Conservation (phyloP, 306 rosid species). For the Malus fusca region DNA sequence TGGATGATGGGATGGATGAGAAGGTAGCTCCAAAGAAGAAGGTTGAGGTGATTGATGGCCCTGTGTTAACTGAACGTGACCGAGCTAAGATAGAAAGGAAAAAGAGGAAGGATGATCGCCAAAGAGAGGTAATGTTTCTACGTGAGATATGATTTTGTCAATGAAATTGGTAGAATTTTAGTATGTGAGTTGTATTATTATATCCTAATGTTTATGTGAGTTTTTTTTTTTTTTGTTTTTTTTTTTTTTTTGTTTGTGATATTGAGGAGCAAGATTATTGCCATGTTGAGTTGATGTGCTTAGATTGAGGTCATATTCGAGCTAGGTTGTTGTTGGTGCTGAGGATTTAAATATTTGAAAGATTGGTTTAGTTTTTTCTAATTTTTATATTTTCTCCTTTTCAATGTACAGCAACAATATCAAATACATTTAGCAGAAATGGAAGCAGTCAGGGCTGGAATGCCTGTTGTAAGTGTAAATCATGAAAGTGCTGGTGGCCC, state of each 20-base stretch:
- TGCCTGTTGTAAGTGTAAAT: conserved; percentile 75
- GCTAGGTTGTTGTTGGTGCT: conserved; percentile 3
- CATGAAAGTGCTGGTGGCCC: conserved; percentile 66
- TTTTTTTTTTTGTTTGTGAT: background rate
- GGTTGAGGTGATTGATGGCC: conserved; percentile 76
- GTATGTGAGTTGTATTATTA: background rate
- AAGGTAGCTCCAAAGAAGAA: conserved; percentile 70
- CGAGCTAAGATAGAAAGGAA: conserved; percentile 62
- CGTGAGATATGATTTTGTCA: background rate
- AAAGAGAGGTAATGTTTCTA: conserved; percentile 67
- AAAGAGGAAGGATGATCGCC: conserved; percentile 92
- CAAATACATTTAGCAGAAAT: conserved; percentile 87
- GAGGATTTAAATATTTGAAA: background rate
- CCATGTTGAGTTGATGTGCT: background rate
- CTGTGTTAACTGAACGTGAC: conserved; percentile 80
- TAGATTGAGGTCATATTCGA: background rate
- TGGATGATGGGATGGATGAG: conserved; percentile 91
- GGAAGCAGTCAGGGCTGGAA: conserved; percentile 92
- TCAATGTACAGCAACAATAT: conserved; percentile 52
- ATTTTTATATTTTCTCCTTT: background rate
- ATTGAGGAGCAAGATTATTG: background rate
- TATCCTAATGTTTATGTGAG: background rate
- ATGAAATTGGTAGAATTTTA: background rate
- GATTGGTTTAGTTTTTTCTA: background rate
- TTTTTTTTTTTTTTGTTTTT: background rate